These are phyloP conservation scores for Acidiella bohemica DNA, from an alignment of 495 filamentous ascomycete species.

Conservation along the genomic window DNA sequence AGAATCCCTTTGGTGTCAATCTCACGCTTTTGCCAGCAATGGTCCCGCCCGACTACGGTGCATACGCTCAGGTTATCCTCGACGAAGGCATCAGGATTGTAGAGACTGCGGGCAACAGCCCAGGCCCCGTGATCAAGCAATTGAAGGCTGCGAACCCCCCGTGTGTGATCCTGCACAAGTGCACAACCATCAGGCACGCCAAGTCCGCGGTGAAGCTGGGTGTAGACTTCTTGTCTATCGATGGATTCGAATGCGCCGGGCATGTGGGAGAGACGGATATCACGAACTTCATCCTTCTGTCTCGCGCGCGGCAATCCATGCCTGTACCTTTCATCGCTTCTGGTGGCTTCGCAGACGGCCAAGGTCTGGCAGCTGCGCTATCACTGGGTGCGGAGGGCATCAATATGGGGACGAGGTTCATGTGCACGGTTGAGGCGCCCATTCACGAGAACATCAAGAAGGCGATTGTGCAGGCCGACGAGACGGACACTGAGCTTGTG, in stretches of 20 bases:
- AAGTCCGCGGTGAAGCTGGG: slow-evolving; percentile 85
- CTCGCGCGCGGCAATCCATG: slow-evolving; percentile 71
- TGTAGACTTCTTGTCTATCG: slow-evolving; percentile 91
- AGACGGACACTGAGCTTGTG: slow-evolving; percentile 82
- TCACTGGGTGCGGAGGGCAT: slow-evolving; percentile 84
- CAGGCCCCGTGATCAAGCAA: slow-evolving; percentile 77
- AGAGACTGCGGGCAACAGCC: slow-evolving; percentile 92
- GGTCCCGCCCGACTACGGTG: slow-evolving; percentile 77
- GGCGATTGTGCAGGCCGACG: slow-evolving; percentile 73
- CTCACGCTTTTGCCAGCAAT: slow-evolving; percentile 86
- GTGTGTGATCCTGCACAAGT: slow-evolving; percentile 83
- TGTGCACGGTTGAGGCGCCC: slow-evolving; percentile 83
- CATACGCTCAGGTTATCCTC: slow-evolving; percentile 85
- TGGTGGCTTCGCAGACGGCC: slow-evolving; percentile 88
- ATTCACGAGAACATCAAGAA: slow-evolving; percentile 90
- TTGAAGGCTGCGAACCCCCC: slow-evolving; percentile 56
- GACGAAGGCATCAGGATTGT: slow-evolving; percentile 89
- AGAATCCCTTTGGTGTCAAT: slow-evolving; percentile 87
- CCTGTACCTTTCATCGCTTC: slow-evolving; percentile 87
- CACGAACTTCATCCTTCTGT: slow-evolving; percentile 91
- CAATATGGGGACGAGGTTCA: slow-evolving; percentile 92
- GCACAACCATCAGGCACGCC: slow-evolving; percentile 90
- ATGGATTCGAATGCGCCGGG: slow-evolving; percentile 95
- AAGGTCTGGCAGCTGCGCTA: slow-evolving; percentile 86
- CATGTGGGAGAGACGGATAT: slow-evolving; percentile 94